phyloP scores from a whole-genome alignment of 768 basidiomycete genomes.

The Lactifluus echinatus region DNA sequence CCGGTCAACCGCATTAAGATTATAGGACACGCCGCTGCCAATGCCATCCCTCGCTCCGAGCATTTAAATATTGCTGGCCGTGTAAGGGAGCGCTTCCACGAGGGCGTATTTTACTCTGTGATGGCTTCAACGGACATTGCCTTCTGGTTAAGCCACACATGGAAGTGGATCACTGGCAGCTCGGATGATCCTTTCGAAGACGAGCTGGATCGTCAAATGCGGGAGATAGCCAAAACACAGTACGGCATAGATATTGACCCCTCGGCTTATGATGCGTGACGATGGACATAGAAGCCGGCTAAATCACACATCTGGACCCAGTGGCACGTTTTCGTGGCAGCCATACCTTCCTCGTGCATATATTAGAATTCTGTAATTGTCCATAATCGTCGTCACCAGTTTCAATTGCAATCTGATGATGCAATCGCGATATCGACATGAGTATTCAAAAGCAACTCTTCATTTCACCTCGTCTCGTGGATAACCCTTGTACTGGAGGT shows the following conservation, averaged over 20 bases:
- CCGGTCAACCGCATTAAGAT: constrained; percentile 90
- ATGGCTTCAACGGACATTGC: constrained; percentile 63
- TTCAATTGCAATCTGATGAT: too few species aligned
- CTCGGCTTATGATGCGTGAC: constrained; percentile 5
- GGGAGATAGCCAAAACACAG: constrained; percentile 8
- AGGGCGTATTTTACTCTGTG: constrained; percentile 53
- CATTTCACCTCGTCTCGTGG: too few species aligned
- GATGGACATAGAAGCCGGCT: neutral
- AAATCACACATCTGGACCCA: neutral
- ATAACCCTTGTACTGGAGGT: too few species aligned
- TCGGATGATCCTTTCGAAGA: neutral
- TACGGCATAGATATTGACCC: constrained; percentile 15
- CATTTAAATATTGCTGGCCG: constrained; percentile 36
- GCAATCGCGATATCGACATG: too few species aligned
- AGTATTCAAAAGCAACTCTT: too few species aligned
- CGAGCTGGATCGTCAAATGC: constrained; percentile 15
- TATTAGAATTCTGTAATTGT: too few species aligned
- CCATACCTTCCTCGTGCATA: too few species aligned
- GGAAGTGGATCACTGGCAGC: constrained; percentile 11
- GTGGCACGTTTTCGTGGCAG: too few species aligned
- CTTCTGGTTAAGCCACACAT: constrained; percentile 43
- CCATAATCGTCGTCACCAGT: too few species aligned
- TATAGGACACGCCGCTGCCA: constrained; percentile 74
- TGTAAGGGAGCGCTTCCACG: constrained; percentile 44
- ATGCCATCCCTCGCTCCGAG: constrained; percentile 43